phyloP scores from a whole-genome alignment of 2,329 filamentous ascomycete species.

The Cladosporium colombiae region DNA sequence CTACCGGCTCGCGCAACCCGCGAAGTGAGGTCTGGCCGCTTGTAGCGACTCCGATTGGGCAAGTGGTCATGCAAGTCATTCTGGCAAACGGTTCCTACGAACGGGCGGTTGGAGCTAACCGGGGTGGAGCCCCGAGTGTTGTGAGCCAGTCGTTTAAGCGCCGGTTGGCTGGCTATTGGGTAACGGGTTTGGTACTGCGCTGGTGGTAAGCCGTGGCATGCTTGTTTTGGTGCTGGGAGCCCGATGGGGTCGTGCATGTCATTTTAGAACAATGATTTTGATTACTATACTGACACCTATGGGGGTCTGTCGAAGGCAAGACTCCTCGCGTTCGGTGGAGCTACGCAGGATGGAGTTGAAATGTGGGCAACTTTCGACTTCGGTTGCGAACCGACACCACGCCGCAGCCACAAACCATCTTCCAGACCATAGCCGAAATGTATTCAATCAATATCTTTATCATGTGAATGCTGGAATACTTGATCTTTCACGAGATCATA shows the following conservation, averaged over 20 bases:
- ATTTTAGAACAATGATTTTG: not conserved
- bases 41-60: slow-evolving; percentile 2
- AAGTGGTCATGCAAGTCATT: slow-evolving; percentile 17
- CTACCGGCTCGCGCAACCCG: slow-evolving; percentile 2
- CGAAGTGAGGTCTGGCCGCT: not conserved
- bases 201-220: not conserved
- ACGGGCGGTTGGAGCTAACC: slow-evolving; percentile 11
- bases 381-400: not conserved
- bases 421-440: not conserved
- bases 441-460: not conserved
- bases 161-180: not conserved
- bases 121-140: slow-evolving; percentile 10
- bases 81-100: slow-evolving; percentile 3
- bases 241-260: not conserved
- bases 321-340: not conserved
- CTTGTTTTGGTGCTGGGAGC: not conserved
- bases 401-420: not conserved
- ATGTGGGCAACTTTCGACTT: not conserved
- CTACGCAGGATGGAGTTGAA: not conserved
- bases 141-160: slow-evolving; percentile 17
- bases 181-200: not conserved
- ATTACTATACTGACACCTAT: not conserved
- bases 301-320: not conserved
- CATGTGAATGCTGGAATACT: not conserved
- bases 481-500: not conserved